Conservation (phyloP, 495 filamentous ascomycete genomes). For the Cudoniella acicularis region DNA sequence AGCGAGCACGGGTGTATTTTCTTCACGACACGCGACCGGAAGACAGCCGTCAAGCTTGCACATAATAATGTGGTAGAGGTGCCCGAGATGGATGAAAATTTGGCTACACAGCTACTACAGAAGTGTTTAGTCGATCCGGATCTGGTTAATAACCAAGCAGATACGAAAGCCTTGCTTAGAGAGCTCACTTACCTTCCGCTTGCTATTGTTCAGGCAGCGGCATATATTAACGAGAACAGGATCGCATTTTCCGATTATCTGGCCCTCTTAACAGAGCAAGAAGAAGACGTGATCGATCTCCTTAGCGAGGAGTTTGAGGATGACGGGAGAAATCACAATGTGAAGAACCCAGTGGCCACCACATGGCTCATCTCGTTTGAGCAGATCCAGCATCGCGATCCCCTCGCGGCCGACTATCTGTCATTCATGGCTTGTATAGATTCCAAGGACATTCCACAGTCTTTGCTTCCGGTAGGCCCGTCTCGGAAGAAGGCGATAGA, state of each 20-base stretch:
- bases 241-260: constrained; percentile 7
- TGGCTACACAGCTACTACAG: constrained; percentile 16
- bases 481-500: constrained; percentile 16
- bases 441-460: constrained; percentile 14
- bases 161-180: constrained; percentile 29
- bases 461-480: constrained; percentile 9
- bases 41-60: constrained; percentile 3
- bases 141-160: constrained; percentile 1
- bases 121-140: constrained; percentile 2
- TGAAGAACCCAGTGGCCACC: too few relatives aligned
- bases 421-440: constrained; percentile 23
- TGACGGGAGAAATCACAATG: too few relatives aligned
- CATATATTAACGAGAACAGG: too few relatives aligned
- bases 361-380: constrained; percentile 25
- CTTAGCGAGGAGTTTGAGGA: too few relatives aligned
- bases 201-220: too few relatives aligned
- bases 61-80: constrained; percentile 25
- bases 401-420: constrained; percentile 23
- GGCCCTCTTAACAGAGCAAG: constrained; percentile 13
- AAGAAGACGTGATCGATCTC: constrained; percentile 22
- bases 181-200: constrained; percentile 41
- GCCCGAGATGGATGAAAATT: constrained; percentile 30
- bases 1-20: constrained; percentile 6
- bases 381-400: constrained; percentile 33
- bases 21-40: constrained; percentile 11